Percentiles rank a stretch among this genome's conserved stretches.
phyloP scores from a whole-genome alignment of 805 yeast species.

The Monosporozyma siamensis region DNA sequence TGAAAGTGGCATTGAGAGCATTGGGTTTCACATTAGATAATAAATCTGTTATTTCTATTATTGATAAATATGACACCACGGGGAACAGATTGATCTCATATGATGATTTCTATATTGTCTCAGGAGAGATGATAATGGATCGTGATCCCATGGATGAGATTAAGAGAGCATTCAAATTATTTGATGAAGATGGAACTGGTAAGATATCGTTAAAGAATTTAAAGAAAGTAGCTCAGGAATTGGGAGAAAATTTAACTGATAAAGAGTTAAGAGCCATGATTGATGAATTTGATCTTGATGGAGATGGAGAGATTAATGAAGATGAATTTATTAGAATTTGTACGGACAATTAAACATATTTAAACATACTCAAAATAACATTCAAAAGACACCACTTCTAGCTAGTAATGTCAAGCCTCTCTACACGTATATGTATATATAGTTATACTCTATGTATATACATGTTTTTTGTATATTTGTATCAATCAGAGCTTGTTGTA shows the following conservation, averaged over 20 bases:
- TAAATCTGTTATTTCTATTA: slow-evolving; percentile 62
- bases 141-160: slow-evolving; percentile 93
- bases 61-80: slow-evolving; percentile 64
- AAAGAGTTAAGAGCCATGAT: slow-evolving; percentile 95
- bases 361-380: no score
- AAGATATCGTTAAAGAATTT: slow-evolving; percentile 73
- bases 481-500: not conserved
- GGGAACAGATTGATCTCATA: slow-evolving; percentile 62
- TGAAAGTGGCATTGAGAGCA: slow-evolving; percentile 89
- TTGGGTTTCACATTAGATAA: slow-evolving; percentile 80
- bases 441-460: not conserved
- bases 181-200: slow-evolving; percentile 84
- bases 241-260: slow-evolving; percentile 86
- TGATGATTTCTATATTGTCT: slow-evolving; percentile 65
- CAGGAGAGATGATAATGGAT: slow-evolving; percentile 72
- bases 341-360: slow-evolving; percentile 55
- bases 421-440: no score
- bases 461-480: not conserved
- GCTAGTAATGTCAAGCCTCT: no score
- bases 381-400: no score
- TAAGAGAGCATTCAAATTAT: slow-evolving; percentile 75
- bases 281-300: slow-evolving; percentile 92
- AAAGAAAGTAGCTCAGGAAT: slow-evolving; percentile 81
- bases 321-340: slow-evolving; percentile 87
- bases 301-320: slow-evolving; percentile 89